Percentiles rank a stretch among this genome's conserved stretches.
phyloP scores from a whole-genome alignment of 805 yeast species.

The Cyberlindnera maclurae region DNA sequence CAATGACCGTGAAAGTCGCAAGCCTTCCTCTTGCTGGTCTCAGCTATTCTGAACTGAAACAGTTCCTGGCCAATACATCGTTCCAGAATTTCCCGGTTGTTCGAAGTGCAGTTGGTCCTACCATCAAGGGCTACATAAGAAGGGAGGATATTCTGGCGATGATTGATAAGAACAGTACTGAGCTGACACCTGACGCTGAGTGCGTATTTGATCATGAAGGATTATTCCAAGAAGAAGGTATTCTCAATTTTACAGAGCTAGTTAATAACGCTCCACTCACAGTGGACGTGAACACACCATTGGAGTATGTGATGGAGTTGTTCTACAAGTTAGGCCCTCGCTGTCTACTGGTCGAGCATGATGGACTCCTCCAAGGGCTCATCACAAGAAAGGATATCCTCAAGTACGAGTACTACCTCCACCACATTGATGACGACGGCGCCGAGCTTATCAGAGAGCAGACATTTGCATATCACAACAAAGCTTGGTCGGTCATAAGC shows the following conservation, averaged over 20 bases:
- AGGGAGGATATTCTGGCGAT: slow-evolving; percentile 33
- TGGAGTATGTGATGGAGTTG: slow-evolving; percentile 57
- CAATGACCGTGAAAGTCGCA: slow-evolving; percentile 49
- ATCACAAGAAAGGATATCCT: slow-evolving; percentile 80
- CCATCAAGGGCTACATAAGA: slow-evolving; percentile 39
- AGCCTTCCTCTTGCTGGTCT: slow-evolving; percentile 34
- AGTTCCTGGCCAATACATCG: slow-evolving; percentile 27
- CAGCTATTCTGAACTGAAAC: slow-evolving; percentile 28
- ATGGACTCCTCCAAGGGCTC: slow-evolving; percentile 62
- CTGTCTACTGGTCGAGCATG: slow-evolving; percentile 55
- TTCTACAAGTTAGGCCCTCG: slow-evolving; percentile 80
- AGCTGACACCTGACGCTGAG: slow-evolving; percentile 15
- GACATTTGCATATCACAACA: slow-evolving; percentile 9
- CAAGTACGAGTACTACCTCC: slow-evolving; percentile 41
- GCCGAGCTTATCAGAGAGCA: slow-evolving; percentile 7
- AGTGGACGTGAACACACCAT: slow-evolving; percentile 43
- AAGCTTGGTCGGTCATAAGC: slow-evolving; percentile 12
- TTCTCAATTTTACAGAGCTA: slow-evolving; percentile 22
- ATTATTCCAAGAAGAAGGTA: slow-evolving; percentile 6
- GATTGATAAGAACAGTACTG: slow-evolving; percentile 25
- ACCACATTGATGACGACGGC: slow-evolving; percentile 6
- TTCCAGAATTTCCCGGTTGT: slow-evolving; percentile 52
- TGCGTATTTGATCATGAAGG: slow-evolving; percentile 6
- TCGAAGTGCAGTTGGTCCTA: slow-evolving; percentile 29
- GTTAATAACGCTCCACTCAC: slow-evolving; percentile 57